A percentile compares a stretch with the other conserved stretches of the same genome.
phyloP scores from a whole-genome alignment of 2,329 filamentous ascomycete genomes.

The Penicillium palitans region DNA sequence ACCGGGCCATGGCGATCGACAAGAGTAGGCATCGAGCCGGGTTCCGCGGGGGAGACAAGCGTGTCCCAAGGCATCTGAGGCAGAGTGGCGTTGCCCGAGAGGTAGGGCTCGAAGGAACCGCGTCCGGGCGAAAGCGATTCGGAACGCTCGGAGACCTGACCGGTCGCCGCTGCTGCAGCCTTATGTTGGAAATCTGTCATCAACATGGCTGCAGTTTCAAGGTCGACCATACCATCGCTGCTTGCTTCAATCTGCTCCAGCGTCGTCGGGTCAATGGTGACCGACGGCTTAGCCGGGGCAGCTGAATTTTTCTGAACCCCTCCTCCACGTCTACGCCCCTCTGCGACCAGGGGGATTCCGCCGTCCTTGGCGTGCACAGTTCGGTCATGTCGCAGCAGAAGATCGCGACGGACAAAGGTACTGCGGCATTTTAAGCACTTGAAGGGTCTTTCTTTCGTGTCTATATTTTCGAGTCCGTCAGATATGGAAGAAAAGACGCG shows the following conservation, averaged over 20 bases:
- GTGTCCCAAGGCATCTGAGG: constrained; percentile 91
- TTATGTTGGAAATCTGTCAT: constrained; percentile 98
- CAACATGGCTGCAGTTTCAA: constrained; percentile 97
- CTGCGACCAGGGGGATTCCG: constrained; percentile 87
- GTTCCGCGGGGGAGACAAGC: constrained; percentile 72
- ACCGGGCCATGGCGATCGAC: constrained; percentile 63
- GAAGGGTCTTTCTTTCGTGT: constrained; percentile 98
- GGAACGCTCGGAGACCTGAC: constrained; percentile 57
- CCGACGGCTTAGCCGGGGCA: constrained; percentile 69
- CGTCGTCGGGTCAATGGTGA: constrained; percentile 79
- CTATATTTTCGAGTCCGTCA: constrained; percentile 49
- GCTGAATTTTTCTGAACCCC: constrained; percentile 42
- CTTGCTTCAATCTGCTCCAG: constrained; percentile 91
- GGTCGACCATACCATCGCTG: constrained; percentile 87
- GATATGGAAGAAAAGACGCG: not conserved
- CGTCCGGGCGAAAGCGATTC: constrained; percentile 66
- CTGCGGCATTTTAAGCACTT: constrained; percentile 98
- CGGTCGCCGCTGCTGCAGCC: constrained; percentile 67
- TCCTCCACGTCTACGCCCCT: constrained; percentile 71
- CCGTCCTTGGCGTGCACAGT: constrained; percentile 99
- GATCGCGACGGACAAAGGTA: constrained; percentile 95
- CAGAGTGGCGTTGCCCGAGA: constrained; percentile 74
- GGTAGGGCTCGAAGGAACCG: constrained; percentile 69
- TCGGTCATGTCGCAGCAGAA: constrained; percentile 93
- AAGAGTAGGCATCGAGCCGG: constrained; percentile 62